Conservation (phyloP, 176 grass and related monocot genomes). For the Cenchrus fungigraminus region DNA sequence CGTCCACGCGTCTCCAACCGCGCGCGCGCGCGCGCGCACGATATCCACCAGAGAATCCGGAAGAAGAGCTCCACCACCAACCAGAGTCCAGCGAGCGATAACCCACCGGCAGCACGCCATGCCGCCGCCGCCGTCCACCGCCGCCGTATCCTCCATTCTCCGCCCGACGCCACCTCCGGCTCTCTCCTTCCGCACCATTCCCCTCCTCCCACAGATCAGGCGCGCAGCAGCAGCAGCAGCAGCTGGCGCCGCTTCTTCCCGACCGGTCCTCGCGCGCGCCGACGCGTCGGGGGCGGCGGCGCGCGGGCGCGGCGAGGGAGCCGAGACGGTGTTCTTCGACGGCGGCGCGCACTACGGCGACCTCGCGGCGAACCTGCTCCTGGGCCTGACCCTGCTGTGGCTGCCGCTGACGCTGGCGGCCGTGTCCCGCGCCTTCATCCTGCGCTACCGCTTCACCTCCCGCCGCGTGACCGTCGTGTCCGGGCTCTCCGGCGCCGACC, state of each 20-base stretch:
- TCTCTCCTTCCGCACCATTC: constrained; percentile 13
- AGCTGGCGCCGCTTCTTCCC: not conserved
- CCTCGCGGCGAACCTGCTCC: constrained; percentile 75
- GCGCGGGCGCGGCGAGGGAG: constrained; percentile 26
- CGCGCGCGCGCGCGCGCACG: not conserved
- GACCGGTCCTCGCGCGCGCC: constrained; percentile 19
- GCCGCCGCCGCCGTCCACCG: constrained; percentile 32
- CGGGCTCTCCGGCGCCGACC: constrained; percentile 79
- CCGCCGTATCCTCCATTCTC: constrained; percentile 30
- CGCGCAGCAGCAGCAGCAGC: not conserved
- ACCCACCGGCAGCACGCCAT: constrained; percentile 21
- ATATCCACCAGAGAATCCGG: constrained; percentile 16
- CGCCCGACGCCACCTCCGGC: not conserved
- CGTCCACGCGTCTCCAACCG: not conserved
- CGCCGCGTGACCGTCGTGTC: constrained; percentile 85
- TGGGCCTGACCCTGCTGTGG: constrained; percentile 89
- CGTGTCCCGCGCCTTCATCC: constrained; percentile 80
- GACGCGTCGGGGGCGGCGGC: constrained; percentile 32
- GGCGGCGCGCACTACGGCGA: constrained; percentile 91
- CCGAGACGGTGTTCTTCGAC: constrained; percentile 87
- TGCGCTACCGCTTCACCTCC: constrained; percentile 91
- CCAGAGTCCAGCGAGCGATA: constrained; percentile 6
- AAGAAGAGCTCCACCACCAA: constrained; percentile 18
- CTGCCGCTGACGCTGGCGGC: constrained; percentile 90
- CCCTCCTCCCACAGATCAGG: not conserved